Evolutionary conservation across 2,329 filamentous ascomycete genomes (phyloP).

Genomic region (Drechmeria coniospora): DNA sequence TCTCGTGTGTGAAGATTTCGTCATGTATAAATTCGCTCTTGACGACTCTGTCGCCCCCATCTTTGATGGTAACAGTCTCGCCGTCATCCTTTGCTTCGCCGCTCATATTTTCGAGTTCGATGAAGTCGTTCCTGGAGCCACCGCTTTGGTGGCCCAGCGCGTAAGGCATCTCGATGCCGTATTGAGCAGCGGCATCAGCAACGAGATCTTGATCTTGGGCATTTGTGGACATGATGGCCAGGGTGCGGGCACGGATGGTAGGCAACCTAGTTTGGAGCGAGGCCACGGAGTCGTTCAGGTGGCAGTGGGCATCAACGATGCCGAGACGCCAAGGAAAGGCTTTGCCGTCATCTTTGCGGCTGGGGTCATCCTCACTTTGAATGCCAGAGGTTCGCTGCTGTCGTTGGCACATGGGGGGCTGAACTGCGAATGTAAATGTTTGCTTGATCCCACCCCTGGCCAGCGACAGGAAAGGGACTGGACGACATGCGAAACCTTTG

Average conservation of each 20-base stretch:
- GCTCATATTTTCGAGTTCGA: too few species aligned
- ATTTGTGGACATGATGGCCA: constrained; percentile 68
- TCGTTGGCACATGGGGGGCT: constrained; percentile 3
- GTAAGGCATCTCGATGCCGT: constrained; percentile 25
- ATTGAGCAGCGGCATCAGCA: constrained; percentile 39
- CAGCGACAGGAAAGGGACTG: too few species aligned
- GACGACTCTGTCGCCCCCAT: too few species aligned
- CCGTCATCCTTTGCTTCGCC: too few species aligned
- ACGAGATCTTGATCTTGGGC: constrained; percentile 63
- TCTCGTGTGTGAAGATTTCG: too few species aligned
- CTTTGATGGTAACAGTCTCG: too few species aligned
- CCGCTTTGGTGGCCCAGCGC: too few species aligned
- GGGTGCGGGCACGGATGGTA: constrained; percentile 46
- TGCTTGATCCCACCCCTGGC: too few species aligned
- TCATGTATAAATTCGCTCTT: too few species aligned
- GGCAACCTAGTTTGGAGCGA: constrained; percentile 37
- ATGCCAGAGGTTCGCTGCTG: not conserved
- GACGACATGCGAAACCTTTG: too few species aligned
- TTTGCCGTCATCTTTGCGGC: constrained; percentile 2
- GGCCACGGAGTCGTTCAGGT: constrained; percentile 64
- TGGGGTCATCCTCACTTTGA: not conserved
- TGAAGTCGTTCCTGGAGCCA: not conserved
- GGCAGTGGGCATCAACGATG: constrained; percentile 68
- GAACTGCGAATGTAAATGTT: too few species aligned
- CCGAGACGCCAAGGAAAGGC: constrained; percentile 55